These are phyloP conservation scores for Rhynchospora breviuscula DNA, from an alignment of 176 grass and related monocot genomes.

Conservation along the genomic window DNA sequence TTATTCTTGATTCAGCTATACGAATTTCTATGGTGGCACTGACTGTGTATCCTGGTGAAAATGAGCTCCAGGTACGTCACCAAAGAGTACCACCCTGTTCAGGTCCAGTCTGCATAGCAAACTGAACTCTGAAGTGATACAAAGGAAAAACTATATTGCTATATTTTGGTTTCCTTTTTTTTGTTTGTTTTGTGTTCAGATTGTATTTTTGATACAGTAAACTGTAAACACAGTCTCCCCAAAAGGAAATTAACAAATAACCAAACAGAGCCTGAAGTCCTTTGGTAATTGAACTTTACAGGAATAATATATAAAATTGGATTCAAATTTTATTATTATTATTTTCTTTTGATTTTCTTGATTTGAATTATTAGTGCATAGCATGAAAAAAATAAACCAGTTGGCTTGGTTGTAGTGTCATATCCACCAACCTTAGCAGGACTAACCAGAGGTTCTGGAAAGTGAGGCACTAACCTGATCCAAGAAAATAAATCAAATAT, in stretches of 20 bases:
- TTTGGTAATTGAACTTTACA: not conserved
- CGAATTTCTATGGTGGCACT: conserved; percentile 66
- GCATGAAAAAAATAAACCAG: not conserved
- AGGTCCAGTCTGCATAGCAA: not conserved
- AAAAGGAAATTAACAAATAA: not conserved
- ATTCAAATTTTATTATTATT: not conserved
- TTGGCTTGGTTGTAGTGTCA: not conserved
- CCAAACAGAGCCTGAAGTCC: conserved; percentile 3
- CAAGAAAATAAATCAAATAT: not conserved
- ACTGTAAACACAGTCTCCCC: not conserved
- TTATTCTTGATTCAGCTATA: conserved; percentile 85
- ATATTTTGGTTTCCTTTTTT: not conserved
- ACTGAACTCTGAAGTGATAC: not conserved
- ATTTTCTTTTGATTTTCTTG: conserved; percentile 14
- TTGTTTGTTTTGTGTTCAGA: conserved; percentile 5
- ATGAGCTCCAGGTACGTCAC: conserved; percentile 70
- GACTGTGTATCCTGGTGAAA: conserved; percentile 85
- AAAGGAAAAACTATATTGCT: not conserved
- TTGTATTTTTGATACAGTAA: not conserved
- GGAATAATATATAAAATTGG: not conserved
- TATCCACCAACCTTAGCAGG: not conserved
- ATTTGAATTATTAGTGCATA: not conserved
- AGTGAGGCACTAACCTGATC: not conserved
- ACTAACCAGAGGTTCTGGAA: not conserved
- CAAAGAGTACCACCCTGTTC: not conserved